A percentile compares a stretch with the other conserved stretches of the same genome.
phyloP scores from a whole-genome alignment of 495 filamentous ascomycete genomes.

The Aspergillus carlsbadensis region DNA sequence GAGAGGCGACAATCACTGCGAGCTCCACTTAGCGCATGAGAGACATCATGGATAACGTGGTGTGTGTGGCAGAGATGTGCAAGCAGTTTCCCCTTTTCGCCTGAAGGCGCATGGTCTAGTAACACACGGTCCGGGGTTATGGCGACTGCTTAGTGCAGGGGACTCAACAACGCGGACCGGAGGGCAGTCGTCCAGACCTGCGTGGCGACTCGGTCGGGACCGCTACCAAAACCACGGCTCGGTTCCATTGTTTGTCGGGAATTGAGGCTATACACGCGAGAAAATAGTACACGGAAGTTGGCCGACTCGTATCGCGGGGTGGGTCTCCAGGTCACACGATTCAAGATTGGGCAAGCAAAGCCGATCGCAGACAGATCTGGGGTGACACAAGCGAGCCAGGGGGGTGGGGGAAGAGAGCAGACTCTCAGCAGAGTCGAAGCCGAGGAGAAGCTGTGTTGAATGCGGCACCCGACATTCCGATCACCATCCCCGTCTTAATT shows the following conservation, averaged over 20 bases:
- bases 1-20: neutral
- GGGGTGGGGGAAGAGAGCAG: neutral
- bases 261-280: conserved; percentile 2
- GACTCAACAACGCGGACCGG: neutral
- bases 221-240: neutral
- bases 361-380: conserved; percentile 8
- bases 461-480: neutral
- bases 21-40: neutral
- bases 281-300: conserved; percentile 1
- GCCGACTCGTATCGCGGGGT: neutral
- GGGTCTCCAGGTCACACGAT: neutral
- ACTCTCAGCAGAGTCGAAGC: no score
- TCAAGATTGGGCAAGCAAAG: neutral
- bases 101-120: neutral
- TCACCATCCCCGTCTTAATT: neutral
- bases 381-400: neutral
- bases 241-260: neutral
- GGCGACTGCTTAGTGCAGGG: conserved; percentile 1
- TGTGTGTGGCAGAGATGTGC: conserved; percentile 1
- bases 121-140: neutral
- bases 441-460: neutral
- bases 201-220: conserved; percentile 5
- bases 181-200: neutral
- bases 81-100: conserved; percentile 3
- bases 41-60: neutral